phyloP scores from a whole-genome alignment of 208 protist genomes.

The Trypanosoma brucei region DNA sequence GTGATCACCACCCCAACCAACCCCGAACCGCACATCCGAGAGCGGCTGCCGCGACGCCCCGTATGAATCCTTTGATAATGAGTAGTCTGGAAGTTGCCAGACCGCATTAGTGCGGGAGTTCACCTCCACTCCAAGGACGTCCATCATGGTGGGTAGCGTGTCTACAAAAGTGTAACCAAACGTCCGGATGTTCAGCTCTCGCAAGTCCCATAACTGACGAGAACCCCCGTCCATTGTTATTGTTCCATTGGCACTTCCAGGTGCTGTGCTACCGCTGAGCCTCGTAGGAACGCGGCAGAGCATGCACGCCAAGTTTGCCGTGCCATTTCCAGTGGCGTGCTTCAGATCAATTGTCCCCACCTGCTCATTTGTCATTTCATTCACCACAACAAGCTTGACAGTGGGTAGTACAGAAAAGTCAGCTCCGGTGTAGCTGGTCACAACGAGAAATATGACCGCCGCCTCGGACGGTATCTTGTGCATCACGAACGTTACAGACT shows the following conservation, averaged over 20 bases:
- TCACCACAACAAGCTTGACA: slow-evolving; percentile 49
- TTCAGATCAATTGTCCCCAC: slow-evolving; percentile 61
- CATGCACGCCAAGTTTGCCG: slow-evolving; percentile 61
- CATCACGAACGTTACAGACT: slow-evolving; percentile 75
- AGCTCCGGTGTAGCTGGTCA: slow-evolving; percentile 75
- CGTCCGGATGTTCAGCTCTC: slow-evolving; percentile 70
- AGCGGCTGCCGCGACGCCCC: slow-evolving; percentile 26
- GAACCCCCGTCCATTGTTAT: background rate
- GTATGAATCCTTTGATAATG: slow-evolving; percentile 38
- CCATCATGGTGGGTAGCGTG: slow-evolving; percentile 65
- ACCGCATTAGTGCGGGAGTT: slow-evolving; percentile 43
- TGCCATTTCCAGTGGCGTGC: slow-evolving; percentile 49
- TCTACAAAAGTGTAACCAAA: slow-evolving; percentile 82
- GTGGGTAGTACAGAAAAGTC: slow-evolving; percentile 49
- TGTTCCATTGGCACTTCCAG: background rate
- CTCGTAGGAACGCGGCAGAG: slow-evolving; percentile 41
- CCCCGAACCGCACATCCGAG: slow-evolving; percentile 74
- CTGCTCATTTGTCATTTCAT: slow-evolving; percentile 57
- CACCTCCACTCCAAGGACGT: slow-evolving; percentile 48
- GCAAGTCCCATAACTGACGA: slow-evolving; percentile 57
- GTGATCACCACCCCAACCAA: slow-evolving; percentile 73
- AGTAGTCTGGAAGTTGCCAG: slow-evolving; percentile 56
- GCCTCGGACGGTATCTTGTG: slow-evolving; percentile 62
- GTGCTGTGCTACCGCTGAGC: background rate
- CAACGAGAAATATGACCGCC: slow-evolving; percentile 63